Evolutionary conservation across 306 rosid genomes (phyloP).

Genomic region (Clitoria ternatea): DNA sequence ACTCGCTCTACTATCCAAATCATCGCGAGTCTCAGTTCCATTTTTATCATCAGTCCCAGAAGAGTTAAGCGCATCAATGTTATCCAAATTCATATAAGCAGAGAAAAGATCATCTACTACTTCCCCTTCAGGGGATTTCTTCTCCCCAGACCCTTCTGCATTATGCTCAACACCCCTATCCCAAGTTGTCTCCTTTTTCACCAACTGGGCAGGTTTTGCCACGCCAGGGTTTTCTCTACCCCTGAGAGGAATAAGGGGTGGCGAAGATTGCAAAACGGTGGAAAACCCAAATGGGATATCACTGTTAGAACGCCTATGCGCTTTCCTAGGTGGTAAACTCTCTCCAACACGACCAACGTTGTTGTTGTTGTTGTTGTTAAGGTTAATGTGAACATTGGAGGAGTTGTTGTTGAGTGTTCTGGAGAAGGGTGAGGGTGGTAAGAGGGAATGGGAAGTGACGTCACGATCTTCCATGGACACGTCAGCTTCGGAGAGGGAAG

Average conservation of each 20-base stretch:
- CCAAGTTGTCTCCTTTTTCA: constrained; percentile 59
- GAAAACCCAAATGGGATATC: constrained; percentile 92
- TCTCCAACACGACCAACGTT: constrained; percentile 43
- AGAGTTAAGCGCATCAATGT: constrained; percentile 67
- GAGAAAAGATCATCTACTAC: constrained; percentile 81
- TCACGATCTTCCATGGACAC: constrained; percentile 87
- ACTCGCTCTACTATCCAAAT: constrained; percentile 94
- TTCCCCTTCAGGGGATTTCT: constrained; percentile 87
- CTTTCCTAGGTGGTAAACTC: constrained; percentile 68
- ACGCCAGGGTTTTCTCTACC: constrained; percentile 35
- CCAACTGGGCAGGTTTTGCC: constrained; percentile 47
- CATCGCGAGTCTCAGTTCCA: constrained; percentile 68
- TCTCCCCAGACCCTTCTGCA: constrained; percentile 74
- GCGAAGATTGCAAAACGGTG: constrained; percentile 59
- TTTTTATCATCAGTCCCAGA: constrained; percentile 73
- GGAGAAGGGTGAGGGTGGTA: constrained; percentile 61
- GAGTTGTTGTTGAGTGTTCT: constrained; percentile 23
- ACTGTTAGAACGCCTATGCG: constrained; percentile 85
- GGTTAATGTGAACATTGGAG: too few species aligned
- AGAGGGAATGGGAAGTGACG: constrained; percentile 52
- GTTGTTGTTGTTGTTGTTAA: neutral
- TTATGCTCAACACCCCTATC: constrained; percentile 45
- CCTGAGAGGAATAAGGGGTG: constrained; percentile 55
- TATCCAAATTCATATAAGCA: constrained; percentile 89
- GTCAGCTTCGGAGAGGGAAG: constrained; percentile 62